phyloP scores from a whole-genome alignment of 2,329 filamentous ascomycete species.

The Triangularia setosa region DNA sequence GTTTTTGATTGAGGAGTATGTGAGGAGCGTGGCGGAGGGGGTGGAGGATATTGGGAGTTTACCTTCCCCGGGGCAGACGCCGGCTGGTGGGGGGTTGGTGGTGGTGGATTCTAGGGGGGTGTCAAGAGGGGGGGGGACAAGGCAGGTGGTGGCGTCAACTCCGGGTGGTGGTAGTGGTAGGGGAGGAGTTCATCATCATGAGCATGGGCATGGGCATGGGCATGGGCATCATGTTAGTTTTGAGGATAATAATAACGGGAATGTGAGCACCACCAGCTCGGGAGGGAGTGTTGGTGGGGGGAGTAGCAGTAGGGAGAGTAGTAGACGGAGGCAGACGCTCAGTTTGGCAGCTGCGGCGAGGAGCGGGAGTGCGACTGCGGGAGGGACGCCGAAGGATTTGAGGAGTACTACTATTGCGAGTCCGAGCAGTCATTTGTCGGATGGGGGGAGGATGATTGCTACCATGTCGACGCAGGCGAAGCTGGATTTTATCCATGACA shows the following conservation, averaged over 20 bases:
- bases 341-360: neutral
- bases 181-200: too few relatives aligned
- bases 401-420: neutral
- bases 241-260: neutral
- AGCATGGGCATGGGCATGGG: too few relatives aligned
- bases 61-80: conserved; percentile 48
- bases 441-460: conserved; percentile 3
- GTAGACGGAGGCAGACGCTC: neutral
- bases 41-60: conserved; percentile 71
- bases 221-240: conserved; percentile 3
- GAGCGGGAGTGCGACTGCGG: neutral
- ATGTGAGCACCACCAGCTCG: neutral
- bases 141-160: neutral
- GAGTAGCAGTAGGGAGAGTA: neutral
- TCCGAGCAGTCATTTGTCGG: neutral
- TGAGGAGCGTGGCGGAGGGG: conserved; percentile 76
- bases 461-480: conserved; percentile 45
- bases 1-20: conserved; percentile 84
- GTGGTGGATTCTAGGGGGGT: neutral
- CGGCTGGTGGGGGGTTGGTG: conserved; percentile 4
- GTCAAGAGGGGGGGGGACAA: neutral
- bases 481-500: conserved; percentile 81
- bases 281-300: neutral
- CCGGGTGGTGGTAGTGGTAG: neutral
- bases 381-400: neutral